Conservation (phyloP, 495 filamentous ascomycete species). For the Aspergillus ellipticus region DNA sequence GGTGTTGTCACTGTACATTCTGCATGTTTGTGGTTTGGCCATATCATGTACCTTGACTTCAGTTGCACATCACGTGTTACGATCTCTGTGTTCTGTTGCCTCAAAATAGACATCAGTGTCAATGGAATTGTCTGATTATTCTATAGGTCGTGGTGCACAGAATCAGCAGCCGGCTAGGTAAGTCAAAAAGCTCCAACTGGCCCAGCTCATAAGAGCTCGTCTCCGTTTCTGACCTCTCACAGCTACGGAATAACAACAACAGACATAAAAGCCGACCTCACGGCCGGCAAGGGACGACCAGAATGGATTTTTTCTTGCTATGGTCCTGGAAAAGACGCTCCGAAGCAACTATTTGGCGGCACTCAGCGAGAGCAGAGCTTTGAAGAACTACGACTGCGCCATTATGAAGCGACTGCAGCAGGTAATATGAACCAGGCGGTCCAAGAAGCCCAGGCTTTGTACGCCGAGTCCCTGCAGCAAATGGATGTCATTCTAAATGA, state of each 20-base stretch:
- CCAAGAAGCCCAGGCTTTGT: conserved; percentile 58
- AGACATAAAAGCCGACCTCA: conserved; percentile 61
- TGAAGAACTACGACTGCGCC: conserved; percentile 73
- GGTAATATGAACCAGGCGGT: conserved; percentile 64
- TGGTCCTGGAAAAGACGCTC: conserved; percentile 66
- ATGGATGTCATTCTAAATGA: conserved; percentile 64
- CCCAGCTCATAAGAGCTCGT: not conserved
- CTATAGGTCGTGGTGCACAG: conserved; percentile 18
- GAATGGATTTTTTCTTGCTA: conserved; percentile 83
- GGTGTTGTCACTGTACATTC: not conserved
- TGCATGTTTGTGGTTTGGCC: not conserved
- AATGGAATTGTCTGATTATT: conserved; percentile 5
- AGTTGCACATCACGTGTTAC: not conserved
- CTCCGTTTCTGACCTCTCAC: conserved; percentile 15
- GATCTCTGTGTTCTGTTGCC: not conserved
- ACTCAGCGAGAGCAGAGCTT: conserved; percentile 73
- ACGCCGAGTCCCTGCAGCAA: conserved; percentile 60
- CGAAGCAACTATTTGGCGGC: conserved; percentile 77
- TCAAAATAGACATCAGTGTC: not conserved
- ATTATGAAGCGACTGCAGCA: conserved; percentile 54
- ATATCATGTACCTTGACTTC: not conserved
- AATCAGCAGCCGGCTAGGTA: conserved; percentile 28
- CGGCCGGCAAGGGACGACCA: conserved; percentile 56
- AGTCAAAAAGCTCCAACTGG: conserved; percentile 9
- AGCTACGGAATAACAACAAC: conserved; percentile 52